Base-by-base conservation (phyloP, 2,329 filamentous ascomycete species). In the Fusarium paranaense region DNA sequence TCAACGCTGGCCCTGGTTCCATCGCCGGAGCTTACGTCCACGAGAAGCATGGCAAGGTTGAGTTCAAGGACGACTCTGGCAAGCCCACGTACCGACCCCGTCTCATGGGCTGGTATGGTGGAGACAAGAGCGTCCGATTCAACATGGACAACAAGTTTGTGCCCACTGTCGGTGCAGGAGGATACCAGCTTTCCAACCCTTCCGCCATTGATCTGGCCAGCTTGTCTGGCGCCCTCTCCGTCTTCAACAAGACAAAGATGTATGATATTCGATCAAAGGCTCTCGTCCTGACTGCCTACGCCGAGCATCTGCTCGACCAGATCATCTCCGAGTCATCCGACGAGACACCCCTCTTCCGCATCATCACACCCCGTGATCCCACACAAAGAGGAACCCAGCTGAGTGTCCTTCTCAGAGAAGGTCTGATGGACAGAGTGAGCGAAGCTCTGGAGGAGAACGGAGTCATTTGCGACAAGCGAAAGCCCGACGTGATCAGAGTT, bases 21-120 rank as follows among this genome's bases (percentile, higher is more conserved):
- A 97, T 97, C 72, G 94, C 90, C 1, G 95, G 93, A 0, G 86
- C 92, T 1, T 98, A 95, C 75, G 93, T 98, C 10, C 94, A 98
- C 81, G 90, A 94, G 79, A 87, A 85, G 42, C 93, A 97, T 80
- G 91, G 92, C 45, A 81, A 81, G 27, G 90, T 94, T 13, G 83
- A 82, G 60, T 79, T 78, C 2, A 79, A 85, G 20, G 78, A 79
- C 9, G 80, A 81, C 3, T 82, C 85, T n/a, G 76, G 71, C 4
- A 76, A 71, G 59, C 82, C 82, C 0, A 67, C 73, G 0, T 95
- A 91, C 79, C 87, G 87, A 18, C 91, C 90, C 6, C 89, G 95
- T 5, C 85, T 98, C 2, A 87, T 90, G 37, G 95, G 95, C 27
- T 98, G 95, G 95, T 98, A 96, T 89, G 95, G 95, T 61, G 92